Base-by-base conservation (phyloP, 108 stramenopile genomes). In the Cyclotella kingstonii region DNA sequence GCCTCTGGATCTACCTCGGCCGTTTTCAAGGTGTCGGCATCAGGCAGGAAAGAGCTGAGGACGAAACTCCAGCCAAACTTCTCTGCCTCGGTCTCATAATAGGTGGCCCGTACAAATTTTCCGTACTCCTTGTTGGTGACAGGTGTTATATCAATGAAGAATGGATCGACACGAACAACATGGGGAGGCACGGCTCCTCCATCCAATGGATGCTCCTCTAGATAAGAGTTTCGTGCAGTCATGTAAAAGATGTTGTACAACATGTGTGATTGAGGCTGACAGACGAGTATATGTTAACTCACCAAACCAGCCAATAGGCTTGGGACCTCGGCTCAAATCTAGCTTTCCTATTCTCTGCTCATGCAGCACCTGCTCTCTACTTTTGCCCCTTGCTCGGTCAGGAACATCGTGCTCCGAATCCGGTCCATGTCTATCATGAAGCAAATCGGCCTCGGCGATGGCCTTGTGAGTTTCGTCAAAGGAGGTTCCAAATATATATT, bases 41-140 rank as follows among this genome's bases (percentile, higher is more conserved):
- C 60, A 7, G 81, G 80, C n/a, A 88, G 64, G 70, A 91, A 84
- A 17, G 63, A 84, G 40, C 79, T 80, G 46, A 97, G 79, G 18
- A 94, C 95, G 73, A 97, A 97, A 28, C 77, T 79, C 96, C 96
- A 97, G 18, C 91, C 92, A 68, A 79, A 97, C 61, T 94, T 83
- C 77, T 97, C 95, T 0, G 96, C 95, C 69, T 96, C 96, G 2
- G 96, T 96, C 45, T 89, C 81, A 58, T 95, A 94, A 38, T 86
- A 85, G 1, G 89, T 93, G n/a, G 88, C 82, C 35, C 75, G 57
- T 6, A 97, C 95, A 60, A 97, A 97, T 46, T 92, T 83, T 36
- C 80, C 84, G 78, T 95, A 97, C 45, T 91, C 84, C 48, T 87
- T 84, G 64, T 94, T 95, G 3, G 91, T 87, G 10, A 96, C 91